A percentile compares a stretch with the other conserved stretches of the same genome.
phyloP scores from a whole-genome alignment of 2,329 filamentous ascomycete genomes.

The Aspergillus pseudotamarii region DNA sequence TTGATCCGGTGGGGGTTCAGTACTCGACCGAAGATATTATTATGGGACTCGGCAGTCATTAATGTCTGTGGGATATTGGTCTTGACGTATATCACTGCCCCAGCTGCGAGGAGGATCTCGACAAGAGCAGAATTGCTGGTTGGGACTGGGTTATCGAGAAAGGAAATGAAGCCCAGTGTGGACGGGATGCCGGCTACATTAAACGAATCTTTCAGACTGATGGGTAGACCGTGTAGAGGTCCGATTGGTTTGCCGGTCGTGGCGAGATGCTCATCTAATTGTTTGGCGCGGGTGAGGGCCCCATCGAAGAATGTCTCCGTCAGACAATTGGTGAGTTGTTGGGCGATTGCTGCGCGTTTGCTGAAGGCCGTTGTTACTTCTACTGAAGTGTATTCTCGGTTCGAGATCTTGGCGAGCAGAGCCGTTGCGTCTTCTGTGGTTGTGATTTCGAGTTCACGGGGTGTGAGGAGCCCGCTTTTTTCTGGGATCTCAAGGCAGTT shows the following conservation, averaged over 20 bases:
- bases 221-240: conserved; percentile 65
- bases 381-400: not conserved
- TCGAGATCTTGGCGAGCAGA: not conserved
- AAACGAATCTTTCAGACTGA: conserved; percentile 56
- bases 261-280: conserved; percentile 50
- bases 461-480: no score
- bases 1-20: conserved; percentile 64
- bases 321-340: conserved; percentile 41
- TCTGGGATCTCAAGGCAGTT: not conserved
- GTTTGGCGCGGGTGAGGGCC: conserved; percentile 51
- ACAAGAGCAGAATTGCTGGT: conserved; percentile 56
- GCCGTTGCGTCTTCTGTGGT: not conserved
- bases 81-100: conserved; percentile 68
- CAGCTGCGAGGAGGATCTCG: conserved; percentile 58
- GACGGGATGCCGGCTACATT: conserved; percentile 53
- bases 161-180: conserved; percentile 60
- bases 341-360: not conserved
- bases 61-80: conserved; percentile 66
- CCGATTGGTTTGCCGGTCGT: conserved; percentile 52
- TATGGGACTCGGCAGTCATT: conserved; percentile 51
- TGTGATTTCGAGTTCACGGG: no score
- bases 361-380: not conserved
- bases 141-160: conserved; percentile 60
- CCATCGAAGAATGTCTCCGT: conserved; percentile 57
- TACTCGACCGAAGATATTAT: conserved; percentile 62